Conservation (phyloP, 163 green algal species). For the Trebouxia gelatinosa region DNA sequence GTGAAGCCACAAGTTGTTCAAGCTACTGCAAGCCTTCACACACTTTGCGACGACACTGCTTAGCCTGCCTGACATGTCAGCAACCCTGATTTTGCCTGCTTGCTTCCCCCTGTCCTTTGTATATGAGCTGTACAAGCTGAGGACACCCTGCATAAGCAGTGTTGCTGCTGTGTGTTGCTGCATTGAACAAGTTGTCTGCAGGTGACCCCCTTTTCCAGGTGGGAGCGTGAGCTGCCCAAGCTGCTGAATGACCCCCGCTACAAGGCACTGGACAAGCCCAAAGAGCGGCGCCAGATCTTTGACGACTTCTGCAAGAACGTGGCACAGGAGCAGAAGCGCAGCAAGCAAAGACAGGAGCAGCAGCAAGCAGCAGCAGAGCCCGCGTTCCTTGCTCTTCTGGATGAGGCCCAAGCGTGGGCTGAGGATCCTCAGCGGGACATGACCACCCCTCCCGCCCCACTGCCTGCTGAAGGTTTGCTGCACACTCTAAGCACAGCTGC, state of each 20-base stretch:
- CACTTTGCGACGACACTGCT: too few relatives aligned
- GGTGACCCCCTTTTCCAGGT: constrained; percentile 71
- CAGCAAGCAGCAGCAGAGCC: constrained; percentile 21
- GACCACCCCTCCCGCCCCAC: too few relatives aligned
- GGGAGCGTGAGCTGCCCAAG: constrained; percentile 71
- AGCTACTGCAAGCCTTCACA: too few relatives aligned
- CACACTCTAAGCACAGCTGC: too few relatives aligned
- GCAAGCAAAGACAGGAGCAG: constrained; percentile 19
- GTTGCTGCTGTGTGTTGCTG: neutral
- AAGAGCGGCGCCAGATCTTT: constrained; percentile 68
- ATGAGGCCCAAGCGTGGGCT: constrained; percentile 45
- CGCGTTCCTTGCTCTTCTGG: constrained; percentile 54
- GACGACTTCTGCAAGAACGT: constrained; percentile 72
- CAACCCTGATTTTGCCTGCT: too few relatives aligned
- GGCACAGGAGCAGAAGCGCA: constrained; percentile 36
- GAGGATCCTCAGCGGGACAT: too few relatives aligned
- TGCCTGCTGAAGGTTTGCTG: neutral
- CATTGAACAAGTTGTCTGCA: constrained; percentile 20
- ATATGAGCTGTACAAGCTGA: neutral
- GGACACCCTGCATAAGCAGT: neutral
- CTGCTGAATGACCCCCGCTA: constrained; percentile 66
- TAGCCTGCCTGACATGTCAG: too few relatives aligned
- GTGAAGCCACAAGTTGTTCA: too few relatives aligned
- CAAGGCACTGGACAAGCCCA: constrained; percentile 50
- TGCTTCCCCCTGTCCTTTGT: neutral